Evolutionary conservation across 345 rosid genomes (phyloP).

Genomic region (Dimocarpus longan): DNA sequence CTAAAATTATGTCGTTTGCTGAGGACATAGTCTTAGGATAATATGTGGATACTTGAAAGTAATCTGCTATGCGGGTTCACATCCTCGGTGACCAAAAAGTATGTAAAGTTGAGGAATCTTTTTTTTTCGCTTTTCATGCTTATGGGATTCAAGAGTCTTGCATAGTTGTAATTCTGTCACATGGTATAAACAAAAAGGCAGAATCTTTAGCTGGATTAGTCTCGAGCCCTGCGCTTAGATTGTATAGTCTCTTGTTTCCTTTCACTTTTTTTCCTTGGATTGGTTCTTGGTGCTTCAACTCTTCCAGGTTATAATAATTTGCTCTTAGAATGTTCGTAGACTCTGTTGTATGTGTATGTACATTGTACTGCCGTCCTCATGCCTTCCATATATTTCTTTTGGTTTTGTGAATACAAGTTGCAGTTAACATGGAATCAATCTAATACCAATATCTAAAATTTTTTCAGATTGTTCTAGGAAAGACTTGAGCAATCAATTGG

Average conservation of each 20-base stretch:
- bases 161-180: not conserved
- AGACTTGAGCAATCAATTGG: not conserved
- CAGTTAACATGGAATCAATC: not conserved
- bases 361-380: not conserved
- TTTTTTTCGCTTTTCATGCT: not conserved
- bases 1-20: not conserved
- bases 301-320: not conserved
- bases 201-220: not conserved
- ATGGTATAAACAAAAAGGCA: not conserved
- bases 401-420: not conserved
- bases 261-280: not conserved
- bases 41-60: not conserved
- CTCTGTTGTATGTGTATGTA: not conserved
- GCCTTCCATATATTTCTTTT: not conserved
- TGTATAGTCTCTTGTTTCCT: not conserved
- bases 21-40: not conserved
- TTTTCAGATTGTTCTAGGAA: constrained; percentile 7
- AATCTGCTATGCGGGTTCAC: not conserved
- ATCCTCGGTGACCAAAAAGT: not conserved
- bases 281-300: not conserved
- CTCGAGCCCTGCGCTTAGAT: not conserved
- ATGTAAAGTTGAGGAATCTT: not conserved
- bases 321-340: not conserved
- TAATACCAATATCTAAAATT: not conserved
- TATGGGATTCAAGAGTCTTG: not conserved